phyloP scores from a whole-genome alignment of 305 asterid species.

The Rubia balearica region DNA sequence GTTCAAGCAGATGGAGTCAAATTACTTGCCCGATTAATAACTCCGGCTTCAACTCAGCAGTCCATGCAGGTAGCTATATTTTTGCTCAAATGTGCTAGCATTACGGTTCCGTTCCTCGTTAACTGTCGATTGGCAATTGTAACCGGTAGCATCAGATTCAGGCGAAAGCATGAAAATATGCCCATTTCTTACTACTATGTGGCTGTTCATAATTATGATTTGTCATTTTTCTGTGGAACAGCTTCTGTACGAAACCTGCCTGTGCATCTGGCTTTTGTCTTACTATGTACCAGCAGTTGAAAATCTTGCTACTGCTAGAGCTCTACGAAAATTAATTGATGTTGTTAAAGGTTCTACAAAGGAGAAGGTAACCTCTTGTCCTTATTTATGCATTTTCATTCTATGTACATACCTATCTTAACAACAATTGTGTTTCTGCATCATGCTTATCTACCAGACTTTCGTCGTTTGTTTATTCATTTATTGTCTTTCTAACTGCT shows the following conservation, averaged over 20 bases:
- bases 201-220: neutral
- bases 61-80: constrained; percentile 58
- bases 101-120: constrained; percentile 3
- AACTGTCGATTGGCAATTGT: constrained; percentile 11
- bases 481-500: neutral
- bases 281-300: constrained; percentile 86
- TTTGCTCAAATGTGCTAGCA: neutral
- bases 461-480: neutral
- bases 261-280: constrained; percentile 88
- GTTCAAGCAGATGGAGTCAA: constrained; percentile 90
- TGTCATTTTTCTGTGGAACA: constrained; percentile 28
- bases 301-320: constrained; percentile 69
- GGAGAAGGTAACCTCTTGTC: constrained; percentile 56
- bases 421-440: neutral
- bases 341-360: constrained; percentile 85
- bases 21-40: constrained; percentile 69
- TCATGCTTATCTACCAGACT: neutral
- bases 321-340: constrained; percentile 57
- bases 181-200: neutral
- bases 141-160: constrained; percentile 1
- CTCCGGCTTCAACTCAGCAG: constrained; percentile 93
- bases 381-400: neutral
- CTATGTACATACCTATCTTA: neutral
- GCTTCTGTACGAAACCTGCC: constrained; percentile 92
- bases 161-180: neutral